A percentile compares a stretch with the other conserved stretches of the same genome.
Conservation (phyloP, 2,329 filamentous ascomycete genomes). For the Colletotrichum sp. region DNA sequence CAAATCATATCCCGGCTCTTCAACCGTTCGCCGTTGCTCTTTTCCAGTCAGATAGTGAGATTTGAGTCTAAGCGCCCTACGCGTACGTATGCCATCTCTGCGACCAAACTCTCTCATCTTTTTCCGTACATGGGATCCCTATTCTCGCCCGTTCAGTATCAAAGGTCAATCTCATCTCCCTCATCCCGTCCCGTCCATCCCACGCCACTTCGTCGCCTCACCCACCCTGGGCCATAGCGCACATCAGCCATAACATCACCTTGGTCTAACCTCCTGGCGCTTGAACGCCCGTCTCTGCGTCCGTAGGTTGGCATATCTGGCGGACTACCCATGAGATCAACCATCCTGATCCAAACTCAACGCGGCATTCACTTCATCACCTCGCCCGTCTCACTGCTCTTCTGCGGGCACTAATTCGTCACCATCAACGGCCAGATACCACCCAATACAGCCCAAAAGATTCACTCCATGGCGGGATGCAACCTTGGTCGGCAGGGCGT, state of each 20-base stretch:
- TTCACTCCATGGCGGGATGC: neutral
- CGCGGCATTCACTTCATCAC: slow-evolving; percentile 1
- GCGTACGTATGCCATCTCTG: neutral
- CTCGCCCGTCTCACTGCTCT: neutral
- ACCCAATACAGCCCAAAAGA: neutral
- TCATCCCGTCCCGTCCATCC: neutral
- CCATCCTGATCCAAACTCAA: neutral
- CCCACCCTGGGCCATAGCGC: neutral
- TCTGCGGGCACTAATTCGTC: neutral
- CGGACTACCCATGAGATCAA: neutral
- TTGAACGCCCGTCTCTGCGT: neutral
- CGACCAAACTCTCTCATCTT: neutral
- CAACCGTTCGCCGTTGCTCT: neutral
- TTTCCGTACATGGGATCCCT: neutral
- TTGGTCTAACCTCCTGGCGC: neutral
- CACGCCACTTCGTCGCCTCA: neutral
- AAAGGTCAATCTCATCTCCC: neutral
- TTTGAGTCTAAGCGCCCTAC: neutral
- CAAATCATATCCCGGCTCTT: neutral
- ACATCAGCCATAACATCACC: neutral
- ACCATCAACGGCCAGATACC: neutral
- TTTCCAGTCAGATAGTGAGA: neutral
- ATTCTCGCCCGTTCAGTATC: neutral
- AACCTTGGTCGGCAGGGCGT: neutral
- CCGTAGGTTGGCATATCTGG: neutral